Percentiles rank a stretch among this genome's conserved stretches.
phyloP scores from a whole-genome alignment of 257 asterid genomes.

The Cruciata laevipes region DNA sequence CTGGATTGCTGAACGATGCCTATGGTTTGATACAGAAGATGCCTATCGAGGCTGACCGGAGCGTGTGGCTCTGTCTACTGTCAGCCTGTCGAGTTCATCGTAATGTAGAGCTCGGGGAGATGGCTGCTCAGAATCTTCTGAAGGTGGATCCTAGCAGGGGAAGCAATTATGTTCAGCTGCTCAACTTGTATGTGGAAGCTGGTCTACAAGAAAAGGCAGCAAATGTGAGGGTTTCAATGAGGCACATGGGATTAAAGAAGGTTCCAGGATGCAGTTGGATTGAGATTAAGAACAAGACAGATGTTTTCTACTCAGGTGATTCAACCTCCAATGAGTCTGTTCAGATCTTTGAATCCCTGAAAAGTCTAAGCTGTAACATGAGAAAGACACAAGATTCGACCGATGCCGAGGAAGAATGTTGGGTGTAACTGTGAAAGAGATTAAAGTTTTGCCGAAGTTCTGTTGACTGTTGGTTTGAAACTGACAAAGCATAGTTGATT shows the following conservation, averaged over 20 bases:
- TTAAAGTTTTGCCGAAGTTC: not conserved
- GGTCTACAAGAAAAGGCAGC: conserved; percentile 74
- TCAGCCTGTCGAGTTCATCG: conserved; percentile 71
- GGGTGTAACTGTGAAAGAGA: conserved; percentile 10
- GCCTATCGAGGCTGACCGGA: conserved; percentile 37
- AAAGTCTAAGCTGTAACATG: conserved; percentile 36
- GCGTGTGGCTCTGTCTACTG: conserved; percentile 64
- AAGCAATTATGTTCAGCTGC: conserved; percentile 51
- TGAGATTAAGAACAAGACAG: conserved; percentile 50
- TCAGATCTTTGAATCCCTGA: conserved; percentile 44
- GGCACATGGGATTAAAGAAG: conserved; percentile 58
- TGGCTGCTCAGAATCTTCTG: conserved; percentile 60
- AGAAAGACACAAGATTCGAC: conserved; percentile 22
- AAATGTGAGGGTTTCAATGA: conserved; percentile 54
- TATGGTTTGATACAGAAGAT: conserved; percentile 42
- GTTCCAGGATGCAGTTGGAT: conserved; percentile 89
- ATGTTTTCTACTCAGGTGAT: conserved; percentile 71
- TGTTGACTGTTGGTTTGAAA: no score
- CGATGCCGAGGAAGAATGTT: conserved; percentile 26
- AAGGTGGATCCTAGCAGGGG: conserved; percentile 49
- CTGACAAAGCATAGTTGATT: not conserved
- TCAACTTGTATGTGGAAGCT: conserved; percentile 59
- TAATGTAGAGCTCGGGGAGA: conserved; percentile 56
- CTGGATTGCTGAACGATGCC: conserved; percentile 56
- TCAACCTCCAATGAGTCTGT: conserved; percentile 36